A percentile compares a stretch with the other conserved stretches of the same genome.
These are phyloP conservation scores for Pythium insidiosum DNA, from an alignment of 352 stramenopile genomes.

Conservation along the genomic window DNA sequence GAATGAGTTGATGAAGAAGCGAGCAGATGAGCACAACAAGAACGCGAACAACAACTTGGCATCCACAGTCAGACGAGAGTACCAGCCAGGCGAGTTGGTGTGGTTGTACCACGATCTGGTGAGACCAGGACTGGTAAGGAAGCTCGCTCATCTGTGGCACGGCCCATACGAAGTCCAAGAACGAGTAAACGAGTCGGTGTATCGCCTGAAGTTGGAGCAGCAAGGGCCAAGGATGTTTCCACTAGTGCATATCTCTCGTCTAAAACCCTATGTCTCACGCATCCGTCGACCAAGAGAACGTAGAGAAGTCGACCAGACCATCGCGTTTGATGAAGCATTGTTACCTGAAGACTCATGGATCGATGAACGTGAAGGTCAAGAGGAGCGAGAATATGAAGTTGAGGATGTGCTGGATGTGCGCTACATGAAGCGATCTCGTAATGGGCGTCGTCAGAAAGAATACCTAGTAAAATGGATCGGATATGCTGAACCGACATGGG, in stretches of 20 bases:
- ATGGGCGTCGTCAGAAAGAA: too few species aligned
- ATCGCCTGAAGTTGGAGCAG: not conserved
- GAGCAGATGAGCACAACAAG: not conserved
- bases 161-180: slow-evolving; percentile 1
- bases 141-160: slow-evolving; percentile 5
- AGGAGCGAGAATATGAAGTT: too few species aligned
- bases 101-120: slow-evolving; percentile 3
- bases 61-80: not conserved
- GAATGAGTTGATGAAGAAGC: not conserved
- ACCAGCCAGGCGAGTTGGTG: not conserved
- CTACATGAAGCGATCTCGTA: not conserved
- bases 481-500: slow-evolving; percentile 2
- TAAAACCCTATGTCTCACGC: not conserved
- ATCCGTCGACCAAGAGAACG: not conserved
- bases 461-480: slow-evolving; percentile 1
- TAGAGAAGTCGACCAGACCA: not conserved
- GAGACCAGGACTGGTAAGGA: not conserved
- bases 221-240: not conserved
- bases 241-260: slow-evolving; percentile 1
- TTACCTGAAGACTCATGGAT: slow-evolving; percentile 3
- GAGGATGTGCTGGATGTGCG: not conserved
- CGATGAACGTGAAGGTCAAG: too few species aligned
- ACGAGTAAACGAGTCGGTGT: not conserved
- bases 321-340: slow-evolving; percentile 2
- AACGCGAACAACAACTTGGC: not conserved